Evolutionary conservation across 257 asterid genomes (phyloP).

Genomic region (Penstemon barbatus): DNA sequence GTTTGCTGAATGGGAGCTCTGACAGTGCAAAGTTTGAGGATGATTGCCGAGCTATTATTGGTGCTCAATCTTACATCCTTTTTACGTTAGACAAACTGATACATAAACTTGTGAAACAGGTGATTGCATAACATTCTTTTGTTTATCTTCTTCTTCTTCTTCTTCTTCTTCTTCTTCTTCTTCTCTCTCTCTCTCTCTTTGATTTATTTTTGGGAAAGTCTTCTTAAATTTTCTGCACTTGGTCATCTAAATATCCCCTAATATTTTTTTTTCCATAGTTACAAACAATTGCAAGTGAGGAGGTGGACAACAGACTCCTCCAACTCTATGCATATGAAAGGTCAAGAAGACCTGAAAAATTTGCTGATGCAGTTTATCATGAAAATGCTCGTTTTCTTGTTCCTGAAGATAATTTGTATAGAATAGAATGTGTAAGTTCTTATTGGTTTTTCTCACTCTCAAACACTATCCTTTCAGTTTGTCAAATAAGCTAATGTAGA

Average conservation of each 20-base stretch:
- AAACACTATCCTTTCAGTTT: background rate
- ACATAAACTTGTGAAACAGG: conserved; percentile 89
- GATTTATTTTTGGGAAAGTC: too few species aligned
- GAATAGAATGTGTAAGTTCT: conserved; percentile 75
- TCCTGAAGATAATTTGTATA: conserved; percentile 71
- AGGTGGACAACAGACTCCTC: conserved; percentile 69
- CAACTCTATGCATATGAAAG: conserved; percentile 78
- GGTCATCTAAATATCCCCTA: conserved; percentile 28
- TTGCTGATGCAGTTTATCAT: conserved; percentile 63
- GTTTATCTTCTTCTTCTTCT: background rate
- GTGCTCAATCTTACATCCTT: conserved; percentile 85
- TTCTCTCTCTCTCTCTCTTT: background rate
- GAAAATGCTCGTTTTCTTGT: conserved; percentile 72
- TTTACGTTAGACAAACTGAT: conserved; percentile 92
- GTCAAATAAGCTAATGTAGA: background rate
- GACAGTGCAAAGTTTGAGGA: conserved; percentile 91
- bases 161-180: background rate
- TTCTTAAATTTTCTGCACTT: conserved; percentile 21
- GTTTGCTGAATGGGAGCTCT: conserved; percentile 76
- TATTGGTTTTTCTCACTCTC: conserved; percentile 21
- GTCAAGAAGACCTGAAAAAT: conserved; percentile 57
- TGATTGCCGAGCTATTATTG: conserved; percentile 89
- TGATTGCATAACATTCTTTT: conserved; percentile 27
- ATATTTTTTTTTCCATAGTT: conserved; percentile 45
- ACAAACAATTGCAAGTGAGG: conserved; percentile 68